Base-by-base conservation (phyloP, 176 grass and related monocot genomes). In the Lolium rigidum region DNA sequence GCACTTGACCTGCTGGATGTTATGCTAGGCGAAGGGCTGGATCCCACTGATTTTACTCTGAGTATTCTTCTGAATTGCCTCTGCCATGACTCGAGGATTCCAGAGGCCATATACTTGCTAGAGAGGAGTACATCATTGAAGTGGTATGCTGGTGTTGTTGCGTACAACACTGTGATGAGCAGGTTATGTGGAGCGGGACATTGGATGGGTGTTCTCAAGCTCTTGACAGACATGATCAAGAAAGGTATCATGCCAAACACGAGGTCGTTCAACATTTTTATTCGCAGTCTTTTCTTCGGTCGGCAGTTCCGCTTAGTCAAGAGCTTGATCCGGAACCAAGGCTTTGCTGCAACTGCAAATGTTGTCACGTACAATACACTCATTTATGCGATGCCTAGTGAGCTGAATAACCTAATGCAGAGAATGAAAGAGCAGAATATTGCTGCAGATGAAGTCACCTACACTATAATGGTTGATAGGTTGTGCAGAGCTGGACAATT, bases 301-400 rank as follows among this genome's bases (percentile, higher is more conserved):
- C 72, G 85, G 17, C 90, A 93, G 77, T 61, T 77, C 82, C 25
- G 43, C 8, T 11, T 86, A 74, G 91, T 82, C 31, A 87, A 82
- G 70, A 85, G 57, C 49, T 25, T 95, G 35, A 60, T 93, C 64
- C 77, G 9, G 51, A 91, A 59, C 75, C 72, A 77, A 82, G 91
- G 61, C 14, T 91, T 91, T 90, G 58, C 70, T 35, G 78, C 90
- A 87, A 87, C 70, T 35, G 78, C 90, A 87, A 87, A 98, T 79
- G 89, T 82, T 5, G 95, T 98, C 57, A 86, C 95, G 76, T 98
- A 95, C 85, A 98, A 98, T 90, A 98, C 80, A 79, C 87, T 98
- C 69, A 67, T 98, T 79, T 87, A 95, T 90, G 85, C 85, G 84
- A 87, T 55, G 22, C 39, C 41, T 76, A 86, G 8, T 58, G 92